Evolutionary conservation across 495 filamentous ascomycete species (phyloP).

Genomic region (Parathielavia hyrcaniae): DNA sequence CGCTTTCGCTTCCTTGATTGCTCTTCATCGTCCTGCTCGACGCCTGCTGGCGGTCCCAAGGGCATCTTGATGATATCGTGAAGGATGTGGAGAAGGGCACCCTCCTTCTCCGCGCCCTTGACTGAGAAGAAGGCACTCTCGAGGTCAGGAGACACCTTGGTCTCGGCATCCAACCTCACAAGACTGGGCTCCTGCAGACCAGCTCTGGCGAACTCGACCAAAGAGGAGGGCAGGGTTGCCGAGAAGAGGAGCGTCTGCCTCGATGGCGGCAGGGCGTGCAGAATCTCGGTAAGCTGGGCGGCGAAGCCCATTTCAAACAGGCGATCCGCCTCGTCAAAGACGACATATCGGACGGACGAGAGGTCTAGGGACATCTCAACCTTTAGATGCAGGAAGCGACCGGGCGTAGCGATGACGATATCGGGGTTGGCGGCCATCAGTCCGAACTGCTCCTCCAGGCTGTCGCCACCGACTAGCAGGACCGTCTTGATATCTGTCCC

Average conservation of each 20-base stretch:
- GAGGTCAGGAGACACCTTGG: slow-evolving; percentile 90
- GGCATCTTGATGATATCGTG: slow-evolving; percentile 92
- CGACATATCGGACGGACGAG: slow-evolving; percentile 78
- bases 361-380: slow-evolving; percentile 91
- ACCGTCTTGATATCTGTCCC: slow-evolving; percentile 87
- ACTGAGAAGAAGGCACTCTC: slow-evolving; percentile 90
- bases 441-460: slow-evolving; percentile 89
- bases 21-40: slow-evolving; percentile 41
- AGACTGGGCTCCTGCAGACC: slow-evolving; percentile 84
- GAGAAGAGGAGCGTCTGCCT: slow-evolving; percentile 93
- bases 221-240: slow-evolving; percentile 82
- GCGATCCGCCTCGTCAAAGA: slow-evolving; percentile 95
- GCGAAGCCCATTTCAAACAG: slow-evolving; percentile 98
- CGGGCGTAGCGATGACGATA: slow-evolving; percentile 92
- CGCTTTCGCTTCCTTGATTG: slow-evolving; percentile 65
- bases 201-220: slow-evolving; percentile 93
- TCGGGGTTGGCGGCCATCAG: slow-evolving; percentile 92
- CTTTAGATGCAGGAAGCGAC: slow-evolving; percentile 89
- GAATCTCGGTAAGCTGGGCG: slow-evolving; percentile 84
- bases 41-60: slow-evolving; percentile 56
- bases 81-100: slow-evolving; percentile 78
- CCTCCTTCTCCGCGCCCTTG: slow-evolving; percentile 89
- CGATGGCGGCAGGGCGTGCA: slow-evolving; percentile 74
- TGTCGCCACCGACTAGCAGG: slow-evolving; percentile 89
- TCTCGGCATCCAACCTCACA: slow-evolving; percentile 84